Evolutionary conservation across 495 filamentous ascomycete species (phyloP), one percentile per base, ranked within the genome.

Genomic region (Cercophora sp.): DNA sequence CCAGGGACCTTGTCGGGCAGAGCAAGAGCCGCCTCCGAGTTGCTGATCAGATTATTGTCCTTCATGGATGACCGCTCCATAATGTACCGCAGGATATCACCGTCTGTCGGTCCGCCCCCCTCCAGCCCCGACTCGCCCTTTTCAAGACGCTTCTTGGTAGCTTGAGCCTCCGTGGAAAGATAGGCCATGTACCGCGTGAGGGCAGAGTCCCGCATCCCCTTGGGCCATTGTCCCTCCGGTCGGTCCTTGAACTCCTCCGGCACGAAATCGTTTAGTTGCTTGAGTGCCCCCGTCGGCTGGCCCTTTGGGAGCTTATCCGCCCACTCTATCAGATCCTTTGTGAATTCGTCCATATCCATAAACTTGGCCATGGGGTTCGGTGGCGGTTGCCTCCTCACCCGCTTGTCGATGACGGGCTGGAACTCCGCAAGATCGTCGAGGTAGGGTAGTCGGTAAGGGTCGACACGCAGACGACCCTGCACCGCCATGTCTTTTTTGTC

Each of bases 351-450:
- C 59, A 85, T 66, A 62, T 85, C 78, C 78, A 89, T 87, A 50
- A 84, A 72, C 46, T 76, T 75, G 23, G 77, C 69, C n/a, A 76
- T 74, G 54, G 80, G 81, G 61, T 86, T 82, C 8, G 74, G 65
- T 4, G 67, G 65, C 39, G 65, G 47, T 48, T 54, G 54, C 36
- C 46, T 62, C 48, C 53, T 55, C 11, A 64, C 63, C 16, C 67
- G 66, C 57, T 70, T 74, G 74, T 96, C 91, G 56, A 95, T 72
- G 15, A 88, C 77, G 51, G 89, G 87, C 65, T 87, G 81, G 52
- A 88, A 79, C 32, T 76, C 70, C 29, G 86, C 80, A 55, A 97
- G 85, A 74, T 98, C 93, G 70, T 95, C 90, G 51, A 92, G 63
- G 74, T 98, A 98, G 20, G 74, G 68, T 40, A 93, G 70, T 19